Conservation (phyloP, 2,329 filamentous ascomycete genomes). For the Colletotrichum spinosum region DNA sequence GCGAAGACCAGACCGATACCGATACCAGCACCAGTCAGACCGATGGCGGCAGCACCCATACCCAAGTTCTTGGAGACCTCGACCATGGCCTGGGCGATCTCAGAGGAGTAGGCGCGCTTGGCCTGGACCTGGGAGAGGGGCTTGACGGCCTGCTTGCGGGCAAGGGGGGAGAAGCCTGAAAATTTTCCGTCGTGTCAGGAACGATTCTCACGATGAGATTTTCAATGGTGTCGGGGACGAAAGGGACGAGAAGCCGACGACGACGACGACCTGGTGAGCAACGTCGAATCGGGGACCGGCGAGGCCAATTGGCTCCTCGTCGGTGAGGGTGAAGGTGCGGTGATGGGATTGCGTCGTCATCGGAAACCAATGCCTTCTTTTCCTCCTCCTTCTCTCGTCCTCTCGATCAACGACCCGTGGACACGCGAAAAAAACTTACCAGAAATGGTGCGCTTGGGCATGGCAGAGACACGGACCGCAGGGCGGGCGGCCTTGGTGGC, state of each 20-base stretch:
- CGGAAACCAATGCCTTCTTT: slow-evolving; percentile 18
- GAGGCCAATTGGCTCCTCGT: slow-evolving; percentile 47
- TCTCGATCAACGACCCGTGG: slow-evolving; percentile 12
- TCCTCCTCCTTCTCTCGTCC: slow-evolving; percentile 6
- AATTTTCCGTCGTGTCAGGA: slow-evolving; percentile 46
- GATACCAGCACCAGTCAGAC: slow-evolving; percentile 92
- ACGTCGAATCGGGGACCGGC: slow-evolving; percentile 36
- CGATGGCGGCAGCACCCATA: slow-evolving; percentile 91
- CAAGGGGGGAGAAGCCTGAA: slow-evolving; percentile 71
- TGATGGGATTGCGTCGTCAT: slow-evolving; percentile 30
- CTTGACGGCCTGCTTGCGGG: slow-evolving; percentile 77
- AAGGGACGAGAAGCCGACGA: slow-evolving; percentile 8
- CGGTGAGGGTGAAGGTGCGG: slow-evolving; percentile 27
- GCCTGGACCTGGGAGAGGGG: slow-evolving; percentile 68
- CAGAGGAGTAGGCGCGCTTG: slow-evolving; percentile 85
- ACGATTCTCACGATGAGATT: slow-evolving; percentile 36
- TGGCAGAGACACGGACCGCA: slow-evolving; percentile 73
- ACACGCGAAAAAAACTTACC: slow-evolving; percentile 64
- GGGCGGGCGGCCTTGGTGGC: slow-evolving; percentile 81
- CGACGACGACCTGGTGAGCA: slow-evolving; percentile 21
- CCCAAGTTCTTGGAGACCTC: slow-evolving; percentile 92
- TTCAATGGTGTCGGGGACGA: slow-evolving; percentile 10
- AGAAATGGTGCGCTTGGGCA: slow-evolving; percentile 81
- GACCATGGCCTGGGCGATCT: slow-evolving; percentile 89
- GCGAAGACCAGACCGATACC: slow-evolving; percentile 97